A percentile compares a stretch with the other conserved stretches of the same genome.
phyloP scores from a whole-genome alignment of 495 filamentous ascomycete genomes.

The Saxispiralis lemnorum region DNA sequence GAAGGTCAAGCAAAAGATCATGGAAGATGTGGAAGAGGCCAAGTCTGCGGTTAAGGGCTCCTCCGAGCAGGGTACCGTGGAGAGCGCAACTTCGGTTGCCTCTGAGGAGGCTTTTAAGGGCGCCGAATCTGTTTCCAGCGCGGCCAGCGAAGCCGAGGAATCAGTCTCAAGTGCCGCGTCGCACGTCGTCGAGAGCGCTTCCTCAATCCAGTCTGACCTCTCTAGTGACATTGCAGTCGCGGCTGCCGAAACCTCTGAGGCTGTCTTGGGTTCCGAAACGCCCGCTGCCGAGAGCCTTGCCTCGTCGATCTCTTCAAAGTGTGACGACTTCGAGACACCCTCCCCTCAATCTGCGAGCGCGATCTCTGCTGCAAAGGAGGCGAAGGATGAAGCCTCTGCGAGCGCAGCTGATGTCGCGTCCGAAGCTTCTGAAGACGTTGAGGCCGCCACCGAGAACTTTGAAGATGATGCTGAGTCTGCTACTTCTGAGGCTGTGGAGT shows the following conservation, averaged over 20 bases:
- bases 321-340: not conserved
- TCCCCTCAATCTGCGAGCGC: constrained; percentile 10
- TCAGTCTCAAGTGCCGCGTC: constrained; percentile 1
- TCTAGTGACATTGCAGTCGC: not conserved
- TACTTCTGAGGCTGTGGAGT: constrained; percentile 16
- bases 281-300: constrained; percentile 10
- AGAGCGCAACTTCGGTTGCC: constrained; percentile 8
- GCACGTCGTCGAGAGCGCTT: not conserved
- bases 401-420: constrained; percentile 19
- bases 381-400: constrained; percentile 15
- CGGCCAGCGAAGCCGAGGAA: not conserved
- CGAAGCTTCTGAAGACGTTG: not conserved
- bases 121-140: not conserved
- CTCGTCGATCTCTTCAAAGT: not conserved
- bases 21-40: constrained; percentile 25
- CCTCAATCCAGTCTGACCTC: not conserved
- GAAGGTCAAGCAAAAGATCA: constrained; percentile 29
- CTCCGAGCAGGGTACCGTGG: constrained; percentile 18
- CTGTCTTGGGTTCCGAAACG: constrained; percentile 19
- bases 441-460: not conserved
- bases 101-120: constrained; percentile 3
- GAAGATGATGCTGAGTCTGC: constrained; percentile 10
- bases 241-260: constrained; percentile 18
- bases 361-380: constrained; percentile 5
- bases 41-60: constrained; percentile 22